Base-by-base conservation (phyloP, 257 asterid species). In the Nicotiana otophora region DNA sequence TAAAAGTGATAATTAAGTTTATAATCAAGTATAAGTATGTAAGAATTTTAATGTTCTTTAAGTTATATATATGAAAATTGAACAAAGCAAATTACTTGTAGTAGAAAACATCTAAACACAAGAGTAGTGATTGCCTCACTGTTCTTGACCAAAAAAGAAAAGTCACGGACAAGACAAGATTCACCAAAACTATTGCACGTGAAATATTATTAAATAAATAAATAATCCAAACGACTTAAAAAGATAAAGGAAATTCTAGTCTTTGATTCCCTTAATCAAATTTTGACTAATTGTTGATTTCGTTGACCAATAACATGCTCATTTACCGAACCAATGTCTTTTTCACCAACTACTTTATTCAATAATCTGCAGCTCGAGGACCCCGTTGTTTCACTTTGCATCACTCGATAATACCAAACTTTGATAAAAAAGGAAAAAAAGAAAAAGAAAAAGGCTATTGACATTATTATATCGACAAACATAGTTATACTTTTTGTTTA, bases 131-230 rank as follows among this genome's bases (percentile, higher is more conserved):
- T 26, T 72, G 78, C 60, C 60, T 46, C 0, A 58, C 0, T 4
- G 55, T 51, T 26, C 9, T 23, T 39, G 62, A 48, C 42, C 62
- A 74, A 14, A 74, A 48, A 61, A 20, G 26, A 62, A 62, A 11
- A 4, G 68, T 62, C 19, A 5, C 19, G 69, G 10, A 10, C 17
- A 28, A 16, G 39, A 16, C 39, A 23, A 6, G 53, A 14, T 74
- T 74, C 42, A 48, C 42, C 16, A 48, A 74, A 74, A 74, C 28
- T 26, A 74, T 74, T 74, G 80, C 42, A 74, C 80, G 80, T 48
- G 80, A 74, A 74, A 74, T 23, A 26, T 72, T 72, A 55, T 72
- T 74, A 23, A 48, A 51, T 51, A 51, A 70, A 42, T 69, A 72
- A 51, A 75, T 75, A 51, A 75, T 75, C 80, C 63, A 48, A 51